Evolutionary conservation across 2,329 filamentous ascomycete species (phyloP).

Genomic region (Periglandula ipomoeae): DNA sequence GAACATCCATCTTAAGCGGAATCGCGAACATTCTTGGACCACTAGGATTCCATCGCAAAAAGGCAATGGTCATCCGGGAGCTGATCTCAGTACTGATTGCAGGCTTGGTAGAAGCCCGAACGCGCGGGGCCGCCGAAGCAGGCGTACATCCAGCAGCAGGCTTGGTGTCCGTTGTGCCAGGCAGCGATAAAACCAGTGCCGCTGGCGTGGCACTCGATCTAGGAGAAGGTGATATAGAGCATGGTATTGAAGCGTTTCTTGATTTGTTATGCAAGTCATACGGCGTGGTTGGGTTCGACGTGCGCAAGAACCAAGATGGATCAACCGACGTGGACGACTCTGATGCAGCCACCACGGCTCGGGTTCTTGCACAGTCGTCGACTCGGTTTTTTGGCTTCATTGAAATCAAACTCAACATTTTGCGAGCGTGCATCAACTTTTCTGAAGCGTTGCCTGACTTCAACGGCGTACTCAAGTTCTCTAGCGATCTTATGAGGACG

Average conservation of each 20-base stretch:
- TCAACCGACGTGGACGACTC: constrained; percentile 30
- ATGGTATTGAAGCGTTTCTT: constrained; percentile 55
- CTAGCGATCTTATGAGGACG: constrained; percentile 71
- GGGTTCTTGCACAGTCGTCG: constrained; percentile 51
- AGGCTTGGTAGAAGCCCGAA: constrained; percentile 81
- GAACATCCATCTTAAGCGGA: constrained; percentile 71
- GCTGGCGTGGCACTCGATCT: constrained; percentile 47
- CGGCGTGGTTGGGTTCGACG: constrained; percentile 48
- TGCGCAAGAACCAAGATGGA: constrained; percentile 17
- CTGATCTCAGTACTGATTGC: constrained; percentile 74
- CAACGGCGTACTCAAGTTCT: constrained; percentile 78
- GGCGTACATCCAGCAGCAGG: constrained; percentile 91
- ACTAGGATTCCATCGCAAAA: constrained; percentile 77
- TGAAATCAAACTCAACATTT: constrained; percentile 73
- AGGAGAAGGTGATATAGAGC: constrained; percentile 54
- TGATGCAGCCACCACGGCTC: constrained; percentile 41
- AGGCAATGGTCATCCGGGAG: constrained; percentile 81
- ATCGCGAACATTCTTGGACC: constrained; percentile 78
- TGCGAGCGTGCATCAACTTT: constrained; percentile 85
- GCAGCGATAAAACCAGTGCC: constrained; percentile 38
- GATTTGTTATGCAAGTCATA: constrained; percentile 53
- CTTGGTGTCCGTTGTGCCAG: constrained; percentile 59
- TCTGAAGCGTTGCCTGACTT: constrained; percentile 92
- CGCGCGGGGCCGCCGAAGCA: constrained; percentile 88
- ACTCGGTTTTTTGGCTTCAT: constrained; percentile 66